Evolutionary conservation across 2,329 filamentous ascomycete species (phyloP).

Genomic region (Thelonectria blattea): DNA sequence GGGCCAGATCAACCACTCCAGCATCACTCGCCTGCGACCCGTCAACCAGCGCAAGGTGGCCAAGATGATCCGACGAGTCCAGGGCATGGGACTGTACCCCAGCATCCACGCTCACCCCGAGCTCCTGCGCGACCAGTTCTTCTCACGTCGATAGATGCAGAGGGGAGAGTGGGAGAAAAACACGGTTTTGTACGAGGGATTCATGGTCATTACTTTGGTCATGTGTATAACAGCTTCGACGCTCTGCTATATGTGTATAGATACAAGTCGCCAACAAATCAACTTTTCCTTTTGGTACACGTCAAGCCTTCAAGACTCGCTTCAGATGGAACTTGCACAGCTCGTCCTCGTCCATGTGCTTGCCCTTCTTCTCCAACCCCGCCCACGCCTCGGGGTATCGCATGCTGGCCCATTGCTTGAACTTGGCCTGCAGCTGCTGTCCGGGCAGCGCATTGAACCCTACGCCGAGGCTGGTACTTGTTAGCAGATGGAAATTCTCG

Average conservation of each 20-base stretch:
- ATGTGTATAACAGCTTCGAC: constrained; percentile 46
- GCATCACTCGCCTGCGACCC: constrained; percentile 78
- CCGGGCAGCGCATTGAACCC: constrained; percentile 77
- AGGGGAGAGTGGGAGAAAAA: not conserved
- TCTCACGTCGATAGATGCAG: constrained; percentile 24
- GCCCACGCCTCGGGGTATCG: constrained; percentile 74
- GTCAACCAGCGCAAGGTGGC: constrained; percentile 93
- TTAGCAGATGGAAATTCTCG: constrained; percentile 22
- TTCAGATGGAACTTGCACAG: constrained; percentile 57
- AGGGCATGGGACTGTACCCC: constrained; percentile 91
- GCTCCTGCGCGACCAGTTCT: constrained; percentile 61
- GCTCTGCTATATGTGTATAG: constrained; percentile 42
- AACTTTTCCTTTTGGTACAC: constrained; percentile 40
- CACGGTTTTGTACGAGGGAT: constrained; percentile 26
- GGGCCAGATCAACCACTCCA: constrained; percentile 82
- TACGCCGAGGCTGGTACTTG: constrained; percentile 67
- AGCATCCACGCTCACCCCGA: constrained; percentile 90
- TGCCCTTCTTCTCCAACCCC: constrained; percentile 63
- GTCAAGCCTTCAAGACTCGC: constrained; percentile 55
- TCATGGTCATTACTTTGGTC: constrained; percentile 37
- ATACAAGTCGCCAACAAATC: constrained; percentile 41
- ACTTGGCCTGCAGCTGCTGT: constrained; percentile 68
- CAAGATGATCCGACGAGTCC: constrained; percentile 86
- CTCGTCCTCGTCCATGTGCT: constrained; percentile 51
- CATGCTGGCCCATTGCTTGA: constrained; percentile 75